Evolutionary conservation across 176 grass and related monocot genomes (phyloP), one percentile per base, ranked within the genome.

Genomic region (Carex cristatella): DNA sequence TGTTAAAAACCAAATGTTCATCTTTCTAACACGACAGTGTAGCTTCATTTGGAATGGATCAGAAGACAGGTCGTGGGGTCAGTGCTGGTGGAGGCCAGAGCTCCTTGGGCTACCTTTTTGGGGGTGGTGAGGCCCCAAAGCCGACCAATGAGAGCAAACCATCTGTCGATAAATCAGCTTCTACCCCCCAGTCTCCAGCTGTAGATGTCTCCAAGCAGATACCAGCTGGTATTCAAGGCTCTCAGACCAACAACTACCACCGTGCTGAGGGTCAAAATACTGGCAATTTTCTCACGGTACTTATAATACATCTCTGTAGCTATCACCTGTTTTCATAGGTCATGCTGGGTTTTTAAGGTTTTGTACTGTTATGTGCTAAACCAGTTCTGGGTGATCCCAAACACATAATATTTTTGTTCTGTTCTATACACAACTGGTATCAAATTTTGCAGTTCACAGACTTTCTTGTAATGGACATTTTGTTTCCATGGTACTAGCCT

Each of bases 271-370:
- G 93, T 1, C 93, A 95, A 82, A 95, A 95, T 79, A 91, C 85
- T 1, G 93, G 93, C 56, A 92, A 95, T 84, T 95, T 95, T 66
- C 86, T 95, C 30, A 95, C 93, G 81, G 93, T 95, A 91, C 56
- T 77, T 77, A 11, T 10, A 11, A 51, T 51, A 12, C 14, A 42
- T 44, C 32, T 70, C 67, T 70, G 2, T 72, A 72, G 37, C 18
- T 72, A 23, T 72, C 14, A 8, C 69, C 69, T 72, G 38, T 72
- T 46, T 72, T 46, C 1, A 48, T 38, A 23, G 7, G 15, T 72
- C 38, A n/a, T 23, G 38, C 15, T 46, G 69, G 16, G 10, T 19
- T 44, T 9, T 72, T 1, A 23, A 44, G 37, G 37, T 48, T 46
- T 68, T 38, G 32, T 37, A 16, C 30, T 37, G 65, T 15, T n/a